A percentile compares a stretch with the other conserved stretches of the same genome.
Evolutionary conservation across 768 basidiomycete species (phyloP).

Genomic region (Mycena crocata): DNA sequence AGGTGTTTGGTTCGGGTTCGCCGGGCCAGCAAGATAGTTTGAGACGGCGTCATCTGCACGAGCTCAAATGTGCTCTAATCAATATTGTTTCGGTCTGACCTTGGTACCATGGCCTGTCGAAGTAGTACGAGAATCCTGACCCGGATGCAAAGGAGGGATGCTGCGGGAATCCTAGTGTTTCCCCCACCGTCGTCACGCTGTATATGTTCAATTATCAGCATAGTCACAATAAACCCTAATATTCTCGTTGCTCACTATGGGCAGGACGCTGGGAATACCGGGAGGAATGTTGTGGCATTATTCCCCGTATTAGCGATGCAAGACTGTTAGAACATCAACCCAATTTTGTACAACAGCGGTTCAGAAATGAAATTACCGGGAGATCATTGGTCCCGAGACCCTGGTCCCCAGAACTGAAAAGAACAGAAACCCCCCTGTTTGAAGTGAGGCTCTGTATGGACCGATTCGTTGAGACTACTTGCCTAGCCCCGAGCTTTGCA

Average conservation of each 20-base stretch:
- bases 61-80: background rate
- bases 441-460: background rate
- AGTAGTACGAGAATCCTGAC: slow-evolving; percentile 57
- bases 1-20: slow-evolving; percentile 37
- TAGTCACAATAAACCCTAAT: background rate
- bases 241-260: slow-evolving; percentile 22
- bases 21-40: slow-evolving; percentile 31
- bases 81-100: slow-evolving; percentile 8
- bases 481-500: slow-evolving; percentile 56
- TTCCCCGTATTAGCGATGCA: slow-evolving; percentile 39
- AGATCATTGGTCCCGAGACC: slow-evolving; percentile 52
- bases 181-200: slow-evolving; percentile 30
- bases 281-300: slow-evolving; percentile 44
- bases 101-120: slow-evolving; percentile 50
- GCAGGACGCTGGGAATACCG: slow-evolving; percentile 37
- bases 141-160: slow-evolving; percentile 37
- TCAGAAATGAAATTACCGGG: slow-evolving; percentile 43
- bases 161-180: background rate
- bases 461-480: background rate
- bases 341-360: slow-evolving; percentile 43
- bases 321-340: slow-evolving; percentile 38
- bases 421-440: slow-evolving; percentile 46
- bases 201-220: slow-evolving; percentile 15
- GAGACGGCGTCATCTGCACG: slow-evolving; percentile 33
- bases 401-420: slow-evolving; percentile 55